Evolutionary conservation across 176 grass and related monocot genomes (phyloP).

Genomic region (Echinochloa phyllopogon): DNA sequence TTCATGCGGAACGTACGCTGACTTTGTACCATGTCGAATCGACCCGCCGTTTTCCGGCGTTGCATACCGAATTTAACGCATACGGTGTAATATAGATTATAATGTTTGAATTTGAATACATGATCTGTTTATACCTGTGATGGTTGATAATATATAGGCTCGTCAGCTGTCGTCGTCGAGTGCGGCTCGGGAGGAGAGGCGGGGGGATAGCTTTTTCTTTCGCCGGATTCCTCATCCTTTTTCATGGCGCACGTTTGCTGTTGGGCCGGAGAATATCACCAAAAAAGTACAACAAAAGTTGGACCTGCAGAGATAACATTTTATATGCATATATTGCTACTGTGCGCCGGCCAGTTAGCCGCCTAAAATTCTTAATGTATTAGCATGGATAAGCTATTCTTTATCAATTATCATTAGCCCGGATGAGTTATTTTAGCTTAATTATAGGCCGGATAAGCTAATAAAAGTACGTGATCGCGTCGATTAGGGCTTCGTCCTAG

Average conservation of each 20-base stretch:
- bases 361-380: conserved; percentile 39
- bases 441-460: conserved; percentile 32
- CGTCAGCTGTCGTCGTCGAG: conserved; percentile 16
- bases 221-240: conserved; percentile 24
- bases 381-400: conserved; percentile 33
- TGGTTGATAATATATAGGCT: neutral
- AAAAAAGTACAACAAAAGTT: conserved; percentile 33
- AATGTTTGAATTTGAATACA: too few relatives aligned
- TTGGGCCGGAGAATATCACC: conserved; percentile 26
- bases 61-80: neutral
- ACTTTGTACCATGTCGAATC: neutral
- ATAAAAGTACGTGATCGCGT: conserved; percentile 36
- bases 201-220: conserved; percentile 39
- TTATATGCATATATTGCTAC: conserved; percentile 16
- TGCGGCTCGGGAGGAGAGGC: conserved; percentile 20
- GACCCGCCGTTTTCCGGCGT: neutral
- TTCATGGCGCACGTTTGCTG: conserved; percentile 32
- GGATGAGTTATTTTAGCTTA: conserved; percentile 44
- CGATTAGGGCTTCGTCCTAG: conserved; percentile 23
- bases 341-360: conserved; percentile 5
- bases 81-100: too few relatives aligned
- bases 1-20: conserved; percentile 3
- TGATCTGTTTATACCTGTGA: too few relatives aligned
- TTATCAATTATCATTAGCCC: neutral
- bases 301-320: conserved; percentile 44